Percentiles rank a stretch among this genome's conserved stretches.
Evolutionary conservation across 176 grass and related monocot species (phyloP).

Genomic region (Rhynchospora pubera): DNA sequence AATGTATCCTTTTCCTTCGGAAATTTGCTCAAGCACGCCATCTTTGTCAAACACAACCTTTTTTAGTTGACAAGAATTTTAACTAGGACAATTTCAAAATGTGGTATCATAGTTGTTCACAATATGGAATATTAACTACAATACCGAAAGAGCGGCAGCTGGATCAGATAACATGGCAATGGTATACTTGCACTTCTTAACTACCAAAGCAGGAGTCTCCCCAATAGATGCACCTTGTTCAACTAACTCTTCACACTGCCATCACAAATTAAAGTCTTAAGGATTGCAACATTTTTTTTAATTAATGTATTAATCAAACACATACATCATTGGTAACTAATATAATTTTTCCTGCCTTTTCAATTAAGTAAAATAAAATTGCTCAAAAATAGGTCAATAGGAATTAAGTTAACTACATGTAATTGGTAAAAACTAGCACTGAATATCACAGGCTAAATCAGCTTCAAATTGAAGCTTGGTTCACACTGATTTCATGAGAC

Average conservation of each 20-base stretch:
- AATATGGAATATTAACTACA: conserved; percentile 11
- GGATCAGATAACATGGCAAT: conserved; percentile 99
- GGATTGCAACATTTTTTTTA: background rate
- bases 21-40: conserved; percentile 88
- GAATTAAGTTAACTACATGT: background rate
- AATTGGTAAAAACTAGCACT: background rate
- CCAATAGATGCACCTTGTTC: conserved; percentile 70
- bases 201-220: conserved; percentile 72
- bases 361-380: background rate
- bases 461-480: background rate
- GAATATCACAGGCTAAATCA: background rate
- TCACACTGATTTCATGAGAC: background rate
- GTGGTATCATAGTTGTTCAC: background rate
- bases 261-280: background rate
- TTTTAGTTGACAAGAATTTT: background rate
- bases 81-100: background rate
- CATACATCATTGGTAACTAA: background rate
- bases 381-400: background rate
- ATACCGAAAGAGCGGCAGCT: conserved; percentile 67
- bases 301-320: background rate
- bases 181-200: conserved; percentile 84
- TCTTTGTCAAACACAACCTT: conserved; percentile 94
- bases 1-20: conserved; percentile 65
- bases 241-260: conserved; percentile 76
- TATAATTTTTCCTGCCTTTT: background rate